Conservation (phyloP, 2,329 filamentous ascomycete species). For the Colletotrichum siamense region DNA sequence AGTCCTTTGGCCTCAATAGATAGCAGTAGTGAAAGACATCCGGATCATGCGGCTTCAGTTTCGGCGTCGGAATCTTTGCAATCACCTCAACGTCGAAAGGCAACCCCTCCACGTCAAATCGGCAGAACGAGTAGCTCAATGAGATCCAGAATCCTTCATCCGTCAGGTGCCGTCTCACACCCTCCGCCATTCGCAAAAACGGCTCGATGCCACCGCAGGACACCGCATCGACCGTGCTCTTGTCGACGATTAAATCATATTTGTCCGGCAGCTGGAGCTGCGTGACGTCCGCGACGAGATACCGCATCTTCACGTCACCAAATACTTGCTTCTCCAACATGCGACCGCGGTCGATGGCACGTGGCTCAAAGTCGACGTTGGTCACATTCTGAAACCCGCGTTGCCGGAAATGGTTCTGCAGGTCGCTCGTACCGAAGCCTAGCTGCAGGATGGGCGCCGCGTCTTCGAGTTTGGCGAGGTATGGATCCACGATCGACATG, state of each 20-base stretch:
- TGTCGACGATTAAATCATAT: slow-evolving; percentile 53
- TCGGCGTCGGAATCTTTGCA: slow-evolving; percentile 46
- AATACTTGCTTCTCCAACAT: slow-evolving; percentile 45
- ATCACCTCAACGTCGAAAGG: slow-evolving; percentile 49
- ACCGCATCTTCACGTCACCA: slow-evolving; percentile 48
- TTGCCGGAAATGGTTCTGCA: slow-evolving; percentile 51
- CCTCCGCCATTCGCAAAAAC: slow-evolving; percentile 41
- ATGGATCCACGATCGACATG: slow-evolving; percentile 42
- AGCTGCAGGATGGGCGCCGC: slow-evolving; percentile 47
- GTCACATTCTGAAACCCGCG: slow-evolving; percentile 48
- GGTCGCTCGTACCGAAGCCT: slow-evolving; percentile 55
- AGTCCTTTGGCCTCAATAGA: slow-evolving; percentile 37
- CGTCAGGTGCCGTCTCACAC: slow-evolving; percentile 39
- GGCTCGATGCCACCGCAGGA: slow-evolving; percentile 47
- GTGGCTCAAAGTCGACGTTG: slow-evolving; percentile 56
- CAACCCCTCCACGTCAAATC: slow-evolving; percentile 42
- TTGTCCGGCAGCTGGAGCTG: slow-evolving; percentile 30
- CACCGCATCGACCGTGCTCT: slow-evolving; percentile 54
- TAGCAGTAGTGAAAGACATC: slow-evolving; percentile 54
- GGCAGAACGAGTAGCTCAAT: slow-evolving; percentile 48
- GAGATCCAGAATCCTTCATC: slow-evolving; percentile 50
- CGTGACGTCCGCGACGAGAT: slow-evolving; percentile 52
- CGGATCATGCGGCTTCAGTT: slow-evolving; percentile 46
- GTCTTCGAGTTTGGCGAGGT: slow-evolving; percentile 32
- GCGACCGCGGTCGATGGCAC: slow-evolving; percentile 48